Base-by-base conservation (phyloP, 148 eudicot species). In the Amaranthus hypochondriacus region DNA sequence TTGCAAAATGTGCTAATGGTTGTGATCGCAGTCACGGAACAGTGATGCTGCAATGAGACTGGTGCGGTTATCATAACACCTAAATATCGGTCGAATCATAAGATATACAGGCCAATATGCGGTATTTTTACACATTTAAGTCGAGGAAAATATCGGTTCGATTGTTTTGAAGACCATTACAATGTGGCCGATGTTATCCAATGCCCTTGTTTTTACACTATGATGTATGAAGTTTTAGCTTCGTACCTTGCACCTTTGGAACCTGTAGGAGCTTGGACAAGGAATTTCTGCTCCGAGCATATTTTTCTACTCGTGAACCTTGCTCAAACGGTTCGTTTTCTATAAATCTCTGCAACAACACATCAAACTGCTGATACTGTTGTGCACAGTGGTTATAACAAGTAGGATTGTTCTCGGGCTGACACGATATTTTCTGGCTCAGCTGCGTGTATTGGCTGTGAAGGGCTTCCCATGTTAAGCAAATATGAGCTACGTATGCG, bases 381-480 rank as follows among this genome's bases (percentile, higher is more conserved):
- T 95, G 97, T 11, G 97, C 99, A 75, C 93, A 78, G 62, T 86
- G 87, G 72, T 85, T 95, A 86, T 92, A 95, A 77, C 82, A 78
- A 58, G 86, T 79, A 15, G 89, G 74, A 69, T 78, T 28, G 39
- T 28, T 89, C 59, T 90, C 93, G 48, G 89, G 90, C 71, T 86
- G 90, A 73, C 84, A 84, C 46, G 92, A 87, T 61, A 94, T 89
- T 78, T 84, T 89, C 81, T 92, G 97, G 85, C 81, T 84, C 77
- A 95, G 73, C 73, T 81, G 93, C 5, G 94, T 87, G 82, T 92
- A 92, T 48, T 95, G 97, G 77, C 92, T 83, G 69, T 95, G 99
- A 68, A 95, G 96, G 48, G 90, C 96, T 84, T 95, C 99, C 99
- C 99, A 94, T 56, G 91, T 85, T 83, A 94, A 73, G 84, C 97